A percentile compares a stretch with the other conserved stretches of the same genome.
Evolutionary conservation across 2,329 filamentous ascomycete species (phyloP).

Genomic region (Colletotrichum kahawae): DNA sequence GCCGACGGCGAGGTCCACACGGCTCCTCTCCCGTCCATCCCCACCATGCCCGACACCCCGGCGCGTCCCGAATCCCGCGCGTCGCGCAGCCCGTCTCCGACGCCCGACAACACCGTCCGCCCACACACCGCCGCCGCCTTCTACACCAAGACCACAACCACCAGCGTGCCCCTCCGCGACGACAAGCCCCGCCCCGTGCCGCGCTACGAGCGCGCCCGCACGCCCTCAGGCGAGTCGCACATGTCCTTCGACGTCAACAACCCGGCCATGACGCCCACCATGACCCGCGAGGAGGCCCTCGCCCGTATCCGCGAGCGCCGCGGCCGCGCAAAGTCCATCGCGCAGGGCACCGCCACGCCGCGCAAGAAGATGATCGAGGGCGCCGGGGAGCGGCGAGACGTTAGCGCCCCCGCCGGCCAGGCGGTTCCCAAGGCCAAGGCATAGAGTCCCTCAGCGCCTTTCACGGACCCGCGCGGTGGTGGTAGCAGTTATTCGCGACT

Average conservation of each 20-base stretch:
- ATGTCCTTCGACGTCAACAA: conserved; percentile 59
- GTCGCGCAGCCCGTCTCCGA: conserved; percentile 1
- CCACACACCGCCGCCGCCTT: conserved; percentile 52
- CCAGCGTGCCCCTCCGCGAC: conserved; percentile 55
- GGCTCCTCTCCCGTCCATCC: conserved; percentile 41
- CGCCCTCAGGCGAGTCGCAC: conserved; percentile 44
- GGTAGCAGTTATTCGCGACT: background rate
- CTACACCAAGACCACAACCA: conserved; percentile 57
- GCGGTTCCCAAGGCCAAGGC: conserved; percentile 16
- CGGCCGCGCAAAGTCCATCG: conserved; percentile 72
- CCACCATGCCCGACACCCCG: conserved; percentile 42
- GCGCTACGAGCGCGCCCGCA: conserved; percentile 51
- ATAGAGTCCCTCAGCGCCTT: conserved; percentile 8
- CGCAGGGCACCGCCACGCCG: conserved; percentile 66
- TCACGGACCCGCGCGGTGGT: background rate
- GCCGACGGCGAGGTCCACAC: conserved; percentile 34
- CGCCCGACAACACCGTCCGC: conserved; percentile 28
- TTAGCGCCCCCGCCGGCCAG: conserved; percentile 47
- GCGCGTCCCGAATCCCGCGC: background rate
- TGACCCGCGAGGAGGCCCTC: conserved; percentile 76
- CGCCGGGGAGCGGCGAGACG: conserved; percentile 47
- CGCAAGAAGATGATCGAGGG: conserved; percentile 62
- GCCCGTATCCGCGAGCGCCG: conserved; percentile 76
- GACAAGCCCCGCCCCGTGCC: conserved; percentile 42
- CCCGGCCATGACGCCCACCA: conserved; percentile 66